These are phyloP conservation scores for Boletus reticuloceps DNA, from an alignment of 768 basidiomycete species.

Conservation along the genomic window DNA sequence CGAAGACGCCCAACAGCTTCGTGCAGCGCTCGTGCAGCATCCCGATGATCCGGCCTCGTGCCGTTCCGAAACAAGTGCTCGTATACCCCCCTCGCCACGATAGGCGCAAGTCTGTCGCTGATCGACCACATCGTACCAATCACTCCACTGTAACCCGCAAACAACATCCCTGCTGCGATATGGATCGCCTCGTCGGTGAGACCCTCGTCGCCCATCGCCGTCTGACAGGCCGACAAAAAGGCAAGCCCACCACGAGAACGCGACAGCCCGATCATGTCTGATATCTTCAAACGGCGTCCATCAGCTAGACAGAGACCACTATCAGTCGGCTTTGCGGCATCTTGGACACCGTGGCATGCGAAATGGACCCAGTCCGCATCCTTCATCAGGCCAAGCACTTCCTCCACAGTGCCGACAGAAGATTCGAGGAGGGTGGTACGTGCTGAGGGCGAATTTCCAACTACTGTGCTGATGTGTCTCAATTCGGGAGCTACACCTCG, in stretches of 20 bases:
- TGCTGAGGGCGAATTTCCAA: background rate
- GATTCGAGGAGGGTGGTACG: background rate
- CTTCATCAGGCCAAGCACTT: conserved; percentile 1
- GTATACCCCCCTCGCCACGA: conserved; percentile 34
- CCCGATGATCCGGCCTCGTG: background rate
- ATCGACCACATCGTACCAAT: background rate
- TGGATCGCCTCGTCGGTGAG: background rate
- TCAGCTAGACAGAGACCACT: background rate
- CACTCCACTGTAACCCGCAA: conserved; percentile 25
- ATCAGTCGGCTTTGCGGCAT: background rate
- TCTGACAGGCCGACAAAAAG: background rate
- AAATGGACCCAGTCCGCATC: background rate
- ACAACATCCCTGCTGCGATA: conserved; percentile 28
- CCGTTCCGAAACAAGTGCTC: background rate
- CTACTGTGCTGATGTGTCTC: conserved; percentile 19
- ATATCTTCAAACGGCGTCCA: background rate
- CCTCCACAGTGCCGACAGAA: conserved; percentile 8
- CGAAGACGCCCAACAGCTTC: no score
- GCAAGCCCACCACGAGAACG: background rate
- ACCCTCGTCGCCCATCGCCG: background rate
- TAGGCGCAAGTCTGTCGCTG: conserved; percentile 27
- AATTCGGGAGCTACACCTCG: conserved; percentile 12
- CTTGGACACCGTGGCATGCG: background rate
- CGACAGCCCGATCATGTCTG: background rate
- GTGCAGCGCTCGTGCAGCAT: background rate